These are phyloP conservation scores for Daldinia concentrica DNA, from an alignment of 495 filamentous ascomycete species.

Conservation along the genomic window DNA sequence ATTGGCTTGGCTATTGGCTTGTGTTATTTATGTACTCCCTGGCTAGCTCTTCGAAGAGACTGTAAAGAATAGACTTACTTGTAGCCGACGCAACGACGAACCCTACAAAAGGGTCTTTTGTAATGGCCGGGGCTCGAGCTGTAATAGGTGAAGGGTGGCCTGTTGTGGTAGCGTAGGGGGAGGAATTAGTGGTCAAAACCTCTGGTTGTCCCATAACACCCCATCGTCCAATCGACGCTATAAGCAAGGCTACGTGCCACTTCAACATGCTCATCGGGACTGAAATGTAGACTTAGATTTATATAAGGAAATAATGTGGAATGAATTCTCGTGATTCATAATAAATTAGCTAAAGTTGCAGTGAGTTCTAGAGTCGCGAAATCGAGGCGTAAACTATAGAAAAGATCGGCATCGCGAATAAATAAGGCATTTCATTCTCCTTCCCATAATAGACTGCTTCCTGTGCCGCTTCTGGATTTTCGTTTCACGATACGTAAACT, in stretches of 20 bases:
- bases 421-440: background rate
- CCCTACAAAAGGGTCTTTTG: constrained; percentile 25
- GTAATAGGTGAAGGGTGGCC: constrained; percentile 4
- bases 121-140: background rate
- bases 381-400: background rate
- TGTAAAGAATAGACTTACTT: constrained; percentile 14
- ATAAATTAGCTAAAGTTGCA: constrained; percentile 2
- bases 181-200: too few relatives aligned
- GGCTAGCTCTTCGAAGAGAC: background rate
- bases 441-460: background rate
- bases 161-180: background rate
- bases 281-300: background rate
- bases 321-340: background rate
- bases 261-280: background rate
- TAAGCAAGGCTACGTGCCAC: constrained; percentile 13
- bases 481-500: constrained; percentile 17
- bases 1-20: constrained; percentile 16
- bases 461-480: background rate
- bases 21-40: background rate
- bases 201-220: constrained; percentile 15
- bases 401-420: constrained; percentile 6
- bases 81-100: constrained; percentile 6
- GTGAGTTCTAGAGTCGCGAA: background rate
- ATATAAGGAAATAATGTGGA: background rate
- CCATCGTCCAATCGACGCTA: background rate